Base-by-base conservation (phyloP, 2,329 filamentous ascomycete species). In the Leptographium lundbergii region DNA sequence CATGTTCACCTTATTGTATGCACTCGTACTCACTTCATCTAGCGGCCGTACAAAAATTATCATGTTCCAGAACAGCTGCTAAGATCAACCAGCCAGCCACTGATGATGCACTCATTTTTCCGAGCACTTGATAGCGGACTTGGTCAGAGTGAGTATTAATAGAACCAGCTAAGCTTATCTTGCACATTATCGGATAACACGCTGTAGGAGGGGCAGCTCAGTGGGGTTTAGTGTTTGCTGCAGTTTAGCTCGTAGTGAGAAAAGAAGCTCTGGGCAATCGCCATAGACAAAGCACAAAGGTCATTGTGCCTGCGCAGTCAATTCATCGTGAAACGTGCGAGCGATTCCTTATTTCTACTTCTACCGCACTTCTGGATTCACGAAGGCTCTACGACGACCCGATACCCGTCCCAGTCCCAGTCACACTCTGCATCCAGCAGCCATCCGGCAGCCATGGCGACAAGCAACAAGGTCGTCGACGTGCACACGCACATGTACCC, bases 401-500 rank as follows among this genome's bases (percentile, higher is more conserved):
- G 3, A 45, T 17, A n/a, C 42, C 17, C 42, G 2, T 54, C 1
- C 29, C 19, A 4, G 10, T 6, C 3, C 53, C 34, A 34, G 32
- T 34, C 32, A 10, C 32, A 34, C 7, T 34, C 32, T 34, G 32
- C 32, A 34, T 34, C 14, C 9, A 42, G n/a, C 17, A 39, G 36
- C 34, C 53, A 19, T 29, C 25, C 14, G n/a, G 24, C 34, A 53
- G 42, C 32, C 47, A 45, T 50, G 47, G 50, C 50, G n/a, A 11
- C 29, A 14, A 22, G 42, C 71, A 47, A 45, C 58, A 71, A 69
- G 58, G 74, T 86, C 57, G 84, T 86, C 59, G 84, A 87, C 71
- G 78, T 86, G 68, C 84, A 87, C 76, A 86, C 83, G 2, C 83
- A 87, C 71, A 84, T 87, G 78, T 87, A 86, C 69, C 82, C 84